Percentiles rank a stretch among this genome's conserved stretches.
phyloP scores from a whole-genome alignment of 2,329 filamentous ascomycete genomes.

The Sphaerulina vaccinii region DNA sequence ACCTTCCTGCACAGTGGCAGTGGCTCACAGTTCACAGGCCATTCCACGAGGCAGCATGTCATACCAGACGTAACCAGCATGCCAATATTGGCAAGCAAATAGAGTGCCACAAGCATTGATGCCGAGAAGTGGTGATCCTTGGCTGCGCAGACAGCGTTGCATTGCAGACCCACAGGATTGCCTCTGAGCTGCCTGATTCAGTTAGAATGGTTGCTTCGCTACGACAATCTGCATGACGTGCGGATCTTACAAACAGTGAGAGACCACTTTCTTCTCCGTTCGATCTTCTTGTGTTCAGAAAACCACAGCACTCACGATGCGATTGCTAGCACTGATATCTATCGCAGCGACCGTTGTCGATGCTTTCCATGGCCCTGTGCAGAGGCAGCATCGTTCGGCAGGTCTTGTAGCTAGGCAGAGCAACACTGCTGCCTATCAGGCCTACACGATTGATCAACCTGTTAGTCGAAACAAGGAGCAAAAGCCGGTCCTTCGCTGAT shows the following conservation, averaged over 20 bases:
- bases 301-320: neutral
- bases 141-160: neutral
- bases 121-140: neutral
- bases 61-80: too few relatives aligned
- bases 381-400: neutral
- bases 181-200: neutral
- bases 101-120: neutral
- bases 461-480: neutral
- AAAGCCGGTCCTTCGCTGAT: neutral
- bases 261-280: too few relatives aligned
- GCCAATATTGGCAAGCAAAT: neutral
- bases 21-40: too few relatives aligned
- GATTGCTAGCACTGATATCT: neutral
- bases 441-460: constrained; percentile 11
- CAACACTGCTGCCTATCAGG: neutral
- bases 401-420: neutral
- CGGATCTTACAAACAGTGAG: too few relatives aligned
- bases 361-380: neutral
- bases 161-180: neutral
- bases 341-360: neutral
- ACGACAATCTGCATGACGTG: neutral
- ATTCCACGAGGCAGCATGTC: too few relatives aligned
- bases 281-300: too few relatives aligned
- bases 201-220: neutral
- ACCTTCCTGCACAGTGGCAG: too few relatives aligned